Base-by-base conservation (phyloP, 257 asterid genomes). In the Solanum microdontum region DNA sequence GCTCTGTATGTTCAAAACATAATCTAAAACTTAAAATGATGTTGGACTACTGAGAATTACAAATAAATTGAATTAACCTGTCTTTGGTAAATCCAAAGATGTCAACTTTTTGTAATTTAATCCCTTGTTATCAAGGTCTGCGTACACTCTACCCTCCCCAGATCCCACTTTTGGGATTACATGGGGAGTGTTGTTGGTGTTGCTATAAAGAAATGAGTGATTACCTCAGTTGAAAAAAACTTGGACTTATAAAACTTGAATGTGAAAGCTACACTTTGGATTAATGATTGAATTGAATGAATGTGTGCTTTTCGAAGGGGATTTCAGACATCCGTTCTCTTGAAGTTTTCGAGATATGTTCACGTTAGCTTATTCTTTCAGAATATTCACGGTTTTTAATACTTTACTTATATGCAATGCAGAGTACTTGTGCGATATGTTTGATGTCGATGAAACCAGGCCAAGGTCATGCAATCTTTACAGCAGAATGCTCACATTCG, bases 401-500 rank as follows among this genome's bases (percentile, higher is more conserved):
- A 15, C 55, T 45, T 70, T 34, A 37, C 34, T 87, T 87, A 26
- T 66, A 39, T 79, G 32, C 85, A 28, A 68, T 48, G 88, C 98
- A 96, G 99, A 94, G 87, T 60, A 88, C 88, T 43, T 97, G 99
- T 87, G 93, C 99, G 15, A 96, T 97, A 93, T 97, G 99, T 90
- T 90, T 96, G 92, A 87, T 86, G 83, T 37, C 92, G 37, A 90
- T 96, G 97, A 95, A 90, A 89, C 92, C 97, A 2, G 98, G 98
- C 69, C 92, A 91, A 7, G 98, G 99, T 69, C 98, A 93, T 62
- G 99, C 98, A 21, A 97, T 97, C 85, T 96, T 95, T 92, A 96
- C 98, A 15, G 99, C 98, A 75, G 99, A 97, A 90, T 97, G 99
- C 93, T 93, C 98, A 1, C 99, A 97, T 89, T 87, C 99, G 0